Evolutionary conservation across 2,329 filamentous ascomycete genomes (phyloP).

Genomic region (Mollisiaceae sp.): DNA sequence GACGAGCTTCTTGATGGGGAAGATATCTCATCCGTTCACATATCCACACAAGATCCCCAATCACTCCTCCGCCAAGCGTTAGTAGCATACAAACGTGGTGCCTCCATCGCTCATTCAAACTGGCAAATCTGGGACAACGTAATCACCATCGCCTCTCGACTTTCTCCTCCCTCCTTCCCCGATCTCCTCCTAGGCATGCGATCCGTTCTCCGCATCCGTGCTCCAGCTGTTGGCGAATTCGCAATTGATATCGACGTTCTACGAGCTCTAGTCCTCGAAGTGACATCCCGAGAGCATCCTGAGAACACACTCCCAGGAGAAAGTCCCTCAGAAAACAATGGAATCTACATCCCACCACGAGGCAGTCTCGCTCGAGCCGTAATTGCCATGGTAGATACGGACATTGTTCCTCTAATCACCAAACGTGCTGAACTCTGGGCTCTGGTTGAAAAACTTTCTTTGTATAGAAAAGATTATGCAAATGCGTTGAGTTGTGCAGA

Average conservation of each 20-base stretch:
- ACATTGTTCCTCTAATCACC: constrained; percentile 84
- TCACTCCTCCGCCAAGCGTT: constrained; percentile 74
- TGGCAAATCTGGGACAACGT: constrained; percentile 98
- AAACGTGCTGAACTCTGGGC: constrained; percentile 77
- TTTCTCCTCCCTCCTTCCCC: constrained; percentile 73
- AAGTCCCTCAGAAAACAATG: constrained; percentile 25
- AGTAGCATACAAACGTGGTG: constrained; percentile 84
- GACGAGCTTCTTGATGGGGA: constrained; percentile 38
- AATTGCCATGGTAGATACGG: constrained; percentile 73
- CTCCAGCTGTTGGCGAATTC: constrained; percentile 69
- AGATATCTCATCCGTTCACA: constrained; percentile 29
- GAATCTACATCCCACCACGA: constrained; percentile 52
- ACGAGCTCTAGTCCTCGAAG: constrained; percentile 72
- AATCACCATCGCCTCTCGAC: constrained; percentile 80
- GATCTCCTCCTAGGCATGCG: constrained; percentile 79
- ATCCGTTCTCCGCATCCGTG: constrained; percentile 76
- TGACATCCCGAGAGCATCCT: constrained; percentile 55
- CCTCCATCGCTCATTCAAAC: constrained; percentile 81
- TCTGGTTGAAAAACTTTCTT: constrained; percentile 71
- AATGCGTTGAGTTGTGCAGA: constrained; percentile 84
- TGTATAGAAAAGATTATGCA: constrained; percentile 73
- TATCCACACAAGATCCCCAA: constrained; percentile 40
- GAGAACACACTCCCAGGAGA: constrained; percentile 42
- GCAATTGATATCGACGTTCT: constrained; percentile 79
- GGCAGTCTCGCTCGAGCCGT: constrained; percentile 68